Evolutionary conservation across 768 basidiomycete species (phyloP), one percentile per base, ranked within the genome.

Genomic region (Suillus tomentosus): DNA sequence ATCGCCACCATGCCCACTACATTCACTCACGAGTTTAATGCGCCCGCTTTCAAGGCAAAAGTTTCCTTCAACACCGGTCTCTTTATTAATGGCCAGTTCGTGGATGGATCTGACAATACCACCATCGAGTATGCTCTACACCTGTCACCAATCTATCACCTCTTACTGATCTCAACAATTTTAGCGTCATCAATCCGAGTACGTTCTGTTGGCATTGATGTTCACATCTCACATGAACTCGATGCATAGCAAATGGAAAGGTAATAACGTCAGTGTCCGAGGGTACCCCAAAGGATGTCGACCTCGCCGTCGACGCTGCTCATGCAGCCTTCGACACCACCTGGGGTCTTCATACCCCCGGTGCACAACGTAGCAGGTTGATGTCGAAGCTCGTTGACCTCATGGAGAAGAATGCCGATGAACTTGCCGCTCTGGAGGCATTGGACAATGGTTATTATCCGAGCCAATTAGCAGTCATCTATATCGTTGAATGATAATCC

Each of bases 381-480:
- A 75, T 96, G 40, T 74, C 74, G 69, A 88, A 87, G 68, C 81
- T 95, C 54, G 88, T 87, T 1, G 78, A 83, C 37, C 74, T 90
- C 62, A 81, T 95, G 71, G 87, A 91, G 69, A 66, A 77, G 50
- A 73, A 93, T 75, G 70, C 72, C 2, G 87, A 90, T 31, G 84
- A 86, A 61, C 79, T 94, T 61, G 85, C 90, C 1, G 91, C 91
- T 1, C 73, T 95, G 47, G 93, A 95, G 77, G 78, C 87, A 15
- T 76, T 91, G 65, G 85, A 94, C 72, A 87, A 87, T 64, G 85
- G 85, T 87, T 5, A 57, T 43, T 10, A 65, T 47, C 17, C 17
- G 37, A 22, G 37, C 62, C 34, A 40, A 14, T 31, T 8, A 58
- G 8, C 5, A 56, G 6, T 9, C 1, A 55, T 57, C n/a, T 63